phyloP scores from a whole-genome alignment of 768 basidiomycete genomes.

The Psilocybe cyanescens region DNA sequence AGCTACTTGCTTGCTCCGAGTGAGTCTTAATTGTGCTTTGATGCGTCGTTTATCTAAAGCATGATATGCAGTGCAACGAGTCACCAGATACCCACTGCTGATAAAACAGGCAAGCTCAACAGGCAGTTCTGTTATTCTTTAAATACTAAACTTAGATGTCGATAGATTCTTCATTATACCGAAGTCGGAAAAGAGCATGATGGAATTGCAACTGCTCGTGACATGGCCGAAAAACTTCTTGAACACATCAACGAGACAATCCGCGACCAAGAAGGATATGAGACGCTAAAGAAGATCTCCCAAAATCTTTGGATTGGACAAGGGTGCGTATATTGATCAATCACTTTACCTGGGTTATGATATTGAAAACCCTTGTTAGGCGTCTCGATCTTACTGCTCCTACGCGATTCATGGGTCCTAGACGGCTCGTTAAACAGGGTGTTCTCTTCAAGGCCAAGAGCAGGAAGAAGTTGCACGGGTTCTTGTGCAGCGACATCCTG shows the following conservation, averaged over 20 bases:
- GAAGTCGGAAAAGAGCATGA: slow-evolving; percentile 64
- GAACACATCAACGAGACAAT: slow-evolving; percentile 88
- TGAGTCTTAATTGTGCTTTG: slow-evolving; percentile 38
- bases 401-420: slow-evolving; percentile 82
- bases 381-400: slow-evolving; percentile 90
- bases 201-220: slow-evolving; percentile 56
- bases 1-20: slow-evolving; percentile 93
- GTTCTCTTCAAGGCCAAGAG: slow-evolving; percentile 81
- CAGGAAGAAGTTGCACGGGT: slow-evolving; percentile 72
- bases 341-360: not conserved
- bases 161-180: slow-evolving; percentile 79
- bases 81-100: slow-evolving; percentile 92
- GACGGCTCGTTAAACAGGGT: slow-evolving; percentile 82
- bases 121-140: not conserved
- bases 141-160: not conserved
- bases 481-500: slow-evolving; percentile 90
- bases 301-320: slow-evolving; percentile 87
- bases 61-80: slow-evolving; percentile 78
- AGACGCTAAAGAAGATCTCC: slow-evolving; percentile 75
- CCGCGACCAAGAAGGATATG: slow-evolving; percentile 78
- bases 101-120: slow-evolving; percentile 63
- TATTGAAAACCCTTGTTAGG: slow-evolving; percentile 32
- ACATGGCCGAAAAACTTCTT: slow-evolving; percentile 73
- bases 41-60: slow-evolving; percentile 1
- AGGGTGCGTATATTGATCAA: slow-evolving; percentile 50